Conservation (phyloP, 345 rosid species). For the Aquilaria yunnanensis region DNA sequence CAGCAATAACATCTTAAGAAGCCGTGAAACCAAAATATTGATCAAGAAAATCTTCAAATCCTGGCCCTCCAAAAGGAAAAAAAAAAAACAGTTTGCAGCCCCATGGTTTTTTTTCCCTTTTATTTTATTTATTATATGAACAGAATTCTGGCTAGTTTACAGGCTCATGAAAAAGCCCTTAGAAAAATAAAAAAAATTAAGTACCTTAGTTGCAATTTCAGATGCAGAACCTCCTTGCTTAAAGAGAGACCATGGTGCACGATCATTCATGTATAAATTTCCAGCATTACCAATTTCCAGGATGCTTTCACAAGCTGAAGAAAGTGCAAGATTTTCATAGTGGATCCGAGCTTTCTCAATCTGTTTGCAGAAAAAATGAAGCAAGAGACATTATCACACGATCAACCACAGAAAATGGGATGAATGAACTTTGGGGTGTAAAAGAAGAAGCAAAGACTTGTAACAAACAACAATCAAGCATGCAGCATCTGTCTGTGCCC, state of each 20-base stretch:
- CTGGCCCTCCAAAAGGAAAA: too few relatives aligned
- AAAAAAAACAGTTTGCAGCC: not conserved
- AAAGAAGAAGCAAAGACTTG: too few relatives aligned
- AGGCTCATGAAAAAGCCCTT: not conserved
- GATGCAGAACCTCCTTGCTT: constrained; percentile 82
- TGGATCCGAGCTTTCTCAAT: constrained; percentile 57
- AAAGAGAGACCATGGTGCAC: constrained; percentile 83
- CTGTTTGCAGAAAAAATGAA: constrained; percentile 24
- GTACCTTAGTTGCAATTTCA: constrained; percentile 88
- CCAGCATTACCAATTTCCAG: constrained; percentile 89
- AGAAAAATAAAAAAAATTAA: not conserved
- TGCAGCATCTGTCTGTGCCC: too few relatives aligned
- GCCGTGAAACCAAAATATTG: too few relatives aligned
- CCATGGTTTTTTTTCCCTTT: not conserved
- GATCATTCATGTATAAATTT: constrained; percentile 73
- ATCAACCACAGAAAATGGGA: too few relatives aligned
- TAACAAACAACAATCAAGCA: too few relatives aligned
- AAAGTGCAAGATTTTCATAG: constrained; percentile 62
- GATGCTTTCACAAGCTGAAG: constrained; percentile 82
- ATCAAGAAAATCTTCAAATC: not conserved
- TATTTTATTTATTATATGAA: not conserved
- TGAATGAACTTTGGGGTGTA: too few relatives aligned
- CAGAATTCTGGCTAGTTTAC: not conserved
- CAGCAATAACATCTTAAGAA: too few relatives aligned
- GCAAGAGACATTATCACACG: not conserved